Base-by-base conservation (phyloP, 2,329 filamentous ascomycete genomes). In the Fusarium sp. region DNA sequence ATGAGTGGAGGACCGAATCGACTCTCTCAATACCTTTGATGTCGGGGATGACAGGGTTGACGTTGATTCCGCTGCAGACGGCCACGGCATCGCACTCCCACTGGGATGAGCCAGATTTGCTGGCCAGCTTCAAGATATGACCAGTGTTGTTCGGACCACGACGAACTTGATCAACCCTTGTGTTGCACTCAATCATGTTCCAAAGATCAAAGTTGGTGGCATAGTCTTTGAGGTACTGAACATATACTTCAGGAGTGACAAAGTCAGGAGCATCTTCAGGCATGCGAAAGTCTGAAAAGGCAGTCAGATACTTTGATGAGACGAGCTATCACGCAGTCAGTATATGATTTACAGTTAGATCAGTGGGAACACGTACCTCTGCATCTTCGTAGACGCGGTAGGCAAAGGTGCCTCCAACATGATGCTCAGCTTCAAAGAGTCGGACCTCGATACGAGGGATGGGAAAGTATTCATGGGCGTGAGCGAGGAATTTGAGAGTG, bases 261-360 rank as follows among this genome's bases (percentile, higher is more conserved):
- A 82, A 82, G 57, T 82, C 80, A 8, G 79, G 76, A 1, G 74
- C 74, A 9, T 79, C 73, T 2, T 70, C 45, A 2, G 77, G 70
- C 6, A 79, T 73, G 1, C 80, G 76, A 54, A 79, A 80, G 60
- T 83, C 80, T 1, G 80, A 83, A 58, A 83, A 83, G 15, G 77
- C 71, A 0, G 80, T 83, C 9, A 84, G 72, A 38, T 81, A 80
- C 57, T 81, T 81, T 4, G 79, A 82, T 2, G 78, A 80, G 1
- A 83, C 80, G 2, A 82, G 73, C 76, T 78, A 37, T 1, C 3
- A 39, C 4, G 17, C 2, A n/a, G 14, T 42, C 29, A 25, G 8
- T 4, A 39, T 45, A 2, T 29, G 19, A 11, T 14, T 13, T 13
- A 7, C 3, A 9, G 11, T 4, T 0, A 3, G 19, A 1, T 9